Evolutionary conservation across 208 protist species (phyloP).

Genomic region (Leptomonas seymouri): DNA sequence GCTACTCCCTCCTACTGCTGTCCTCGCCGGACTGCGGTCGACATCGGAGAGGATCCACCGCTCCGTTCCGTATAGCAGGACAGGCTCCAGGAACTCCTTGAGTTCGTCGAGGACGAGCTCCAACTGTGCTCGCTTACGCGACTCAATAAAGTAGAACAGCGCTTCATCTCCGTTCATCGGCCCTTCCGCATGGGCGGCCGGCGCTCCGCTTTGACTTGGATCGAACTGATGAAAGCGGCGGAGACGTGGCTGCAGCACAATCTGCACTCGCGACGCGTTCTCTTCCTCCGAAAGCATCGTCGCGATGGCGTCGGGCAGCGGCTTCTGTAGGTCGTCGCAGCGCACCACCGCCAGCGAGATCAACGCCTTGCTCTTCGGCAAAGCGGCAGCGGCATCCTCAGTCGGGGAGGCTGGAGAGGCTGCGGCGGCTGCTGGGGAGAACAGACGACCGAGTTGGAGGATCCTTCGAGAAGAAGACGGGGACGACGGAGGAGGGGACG

Average conservation of each 20-base stretch:
- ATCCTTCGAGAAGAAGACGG: neutral
- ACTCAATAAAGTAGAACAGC: conserved; percentile 84
- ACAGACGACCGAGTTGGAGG: conserved; percentile 19
- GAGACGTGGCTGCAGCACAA: conserved; percentile 83
- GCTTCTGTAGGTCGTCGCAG: conserved; percentile 28
- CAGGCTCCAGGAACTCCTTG: conserved; percentile 70
- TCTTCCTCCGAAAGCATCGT: conserved; percentile 74
- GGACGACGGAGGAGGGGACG: conserved; percentile 1
- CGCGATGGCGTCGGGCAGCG: conserved; percentile 58
- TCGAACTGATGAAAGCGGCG: conserved; percentile 47
- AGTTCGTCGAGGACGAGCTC: conserved; percentile 61
- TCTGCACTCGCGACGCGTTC: conserved; percentile 61
- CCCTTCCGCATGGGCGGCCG: neutral
- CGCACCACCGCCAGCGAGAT: conserved; percentile 48
- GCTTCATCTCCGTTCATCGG: conserved; percentile 28
- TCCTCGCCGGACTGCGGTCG: conserved; percentile 57
- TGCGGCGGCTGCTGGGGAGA: neutral
- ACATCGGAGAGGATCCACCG: conserved; percentile 88
- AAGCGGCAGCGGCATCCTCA: neutral
- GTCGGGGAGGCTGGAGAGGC: neutral
- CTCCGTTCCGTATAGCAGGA: conserved; percentile 59
- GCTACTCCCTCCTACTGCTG: neutral
- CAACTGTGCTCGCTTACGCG: conserved; percentile 70
- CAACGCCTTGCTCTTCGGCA: conserved; percentile 24
- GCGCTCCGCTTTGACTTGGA: neutral